Percentiles rank a stretch among this genome's conserved stretches.
These are phyloP conservation scores for Citrus reticulata DNA, from an alignment of 345 rosid genomes.

Conservation along the genomic window DNA sequence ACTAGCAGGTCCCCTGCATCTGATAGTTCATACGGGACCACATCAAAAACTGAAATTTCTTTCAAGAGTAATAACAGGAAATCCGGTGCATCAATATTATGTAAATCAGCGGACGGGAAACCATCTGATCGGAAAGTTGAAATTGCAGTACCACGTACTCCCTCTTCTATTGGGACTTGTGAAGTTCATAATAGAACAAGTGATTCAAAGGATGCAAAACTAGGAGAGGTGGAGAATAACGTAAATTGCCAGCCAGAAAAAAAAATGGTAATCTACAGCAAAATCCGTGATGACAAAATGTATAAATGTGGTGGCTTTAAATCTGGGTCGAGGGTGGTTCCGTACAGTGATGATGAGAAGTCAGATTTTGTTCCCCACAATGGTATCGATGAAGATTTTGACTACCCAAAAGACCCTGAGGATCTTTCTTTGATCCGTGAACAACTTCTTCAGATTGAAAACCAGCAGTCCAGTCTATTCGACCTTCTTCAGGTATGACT, in stretches of 20 bases:
- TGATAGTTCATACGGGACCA: slow-evolving; percentile 29
- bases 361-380: slow-evolving; percentile 25
- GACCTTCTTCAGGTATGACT: slow-evolving; percentile 75
- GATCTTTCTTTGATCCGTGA: slow-evolving; percentile 58
- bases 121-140: slow-evolving; percentile 35
- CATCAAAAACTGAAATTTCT: slow-evolving; percentile 37
- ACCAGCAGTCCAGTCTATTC: slow-evolving; percentile 75
- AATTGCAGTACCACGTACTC: slow-evolving; percentile 19
- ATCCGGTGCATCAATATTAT: slow-evolving; percentile 13
- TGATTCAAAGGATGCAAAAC: slow-evolving; percentile 21
- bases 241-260: slow-evolving; percentile 34
- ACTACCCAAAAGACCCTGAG: slow-evolving; percentile 51
- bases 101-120: slow-evolving; percentile 28
- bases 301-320: slow-evolving; percentile 39
- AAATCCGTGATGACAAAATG: slow-evolving; percentile 27
- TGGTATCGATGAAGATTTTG: slow-evolving; percentile 32
- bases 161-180: slow-evolving; percentile 14
- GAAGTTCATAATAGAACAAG: slow-evolving; percentile 22
- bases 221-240: slow-evolving; percentile 23
- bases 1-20: slow-evolving; percentile 56
- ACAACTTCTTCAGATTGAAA: slow-evolving; percentile 83
- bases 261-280: slow-evolving; percentile 42
- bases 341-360: slow-evolving; percentile 44
- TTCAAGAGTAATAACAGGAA: slow-evolving; percentile 32
- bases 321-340: slow-evolving; percentile 61